Evolutionary conservation across 2,329 filamentous ascomycete species (phyloP).

Genomic region (Venturia nashicola): DNA sequence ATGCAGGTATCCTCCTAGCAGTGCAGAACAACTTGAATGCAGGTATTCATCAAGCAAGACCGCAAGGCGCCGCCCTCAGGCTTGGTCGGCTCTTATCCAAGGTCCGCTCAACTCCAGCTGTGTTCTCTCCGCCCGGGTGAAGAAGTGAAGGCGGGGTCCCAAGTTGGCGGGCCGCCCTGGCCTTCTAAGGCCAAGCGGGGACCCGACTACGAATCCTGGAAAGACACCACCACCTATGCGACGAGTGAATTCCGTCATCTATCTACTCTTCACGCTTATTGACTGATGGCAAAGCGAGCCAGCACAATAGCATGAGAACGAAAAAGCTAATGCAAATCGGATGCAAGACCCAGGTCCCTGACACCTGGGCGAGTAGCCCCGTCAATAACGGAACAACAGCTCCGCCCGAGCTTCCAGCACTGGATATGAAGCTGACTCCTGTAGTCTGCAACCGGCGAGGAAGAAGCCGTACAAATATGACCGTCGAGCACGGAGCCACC

Average conservation of each 20-base stretch:
- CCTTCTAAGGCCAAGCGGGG: neutral
- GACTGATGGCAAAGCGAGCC: slow-evolving; percentile 45
- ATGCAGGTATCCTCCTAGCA: too few species aligned
- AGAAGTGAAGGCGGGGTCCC: too few species aligned
- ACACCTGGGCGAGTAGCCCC: slow-evolving; percentile 48
- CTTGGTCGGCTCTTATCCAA: too few species aligned
- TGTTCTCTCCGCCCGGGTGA: too few species aligned
- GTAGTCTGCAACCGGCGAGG: slow-evolving; percentile 47
- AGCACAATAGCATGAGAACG: slow-evolving; percentile 51
- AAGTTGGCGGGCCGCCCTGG: too few species aligned
- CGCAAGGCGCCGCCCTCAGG: too few species aligned
- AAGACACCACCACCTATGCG: too few species aligned
- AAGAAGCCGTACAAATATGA: slow-evolving; percentile 50
- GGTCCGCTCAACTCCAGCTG: too few species aligned
- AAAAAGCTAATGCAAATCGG: slow-evolving; percentile 58
- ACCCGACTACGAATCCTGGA: too few species aligned
- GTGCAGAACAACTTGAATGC: too few species aligned
- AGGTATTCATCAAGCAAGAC: too few species aligned
- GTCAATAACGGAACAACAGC: slow-evolving; percentile 55
- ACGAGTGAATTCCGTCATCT: neutral
- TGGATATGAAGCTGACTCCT: slow-evolving; percentile 54
- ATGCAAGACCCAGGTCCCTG: slow-evolving; percentile 50
- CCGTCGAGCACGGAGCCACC: slow-evolving; percentile 62
- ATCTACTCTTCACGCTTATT: slow-evolving; percentile 47
- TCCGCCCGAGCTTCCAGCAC: slow-evolving; percentile 57